Conservation (phyloP, 257 asterid species). For the Nicotiana sylvestris region DNA sequence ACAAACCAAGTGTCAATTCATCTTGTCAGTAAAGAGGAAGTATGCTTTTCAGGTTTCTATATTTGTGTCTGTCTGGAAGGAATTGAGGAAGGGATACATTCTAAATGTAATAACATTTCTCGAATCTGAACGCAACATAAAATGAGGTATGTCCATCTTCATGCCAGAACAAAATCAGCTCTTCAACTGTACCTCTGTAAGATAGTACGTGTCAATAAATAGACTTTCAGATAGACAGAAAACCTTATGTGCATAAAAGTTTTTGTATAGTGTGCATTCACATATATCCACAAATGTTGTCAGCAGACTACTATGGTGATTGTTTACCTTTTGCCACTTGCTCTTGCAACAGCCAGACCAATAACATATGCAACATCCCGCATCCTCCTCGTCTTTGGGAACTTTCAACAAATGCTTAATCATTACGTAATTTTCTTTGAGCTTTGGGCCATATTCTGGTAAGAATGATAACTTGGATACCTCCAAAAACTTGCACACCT, state of each 20-base stretch:
- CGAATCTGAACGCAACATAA: neutral
- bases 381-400: slow-evolving; percentile 47
- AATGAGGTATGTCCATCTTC: neutral
- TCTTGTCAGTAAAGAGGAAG: neutral
- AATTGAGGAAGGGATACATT: slow-evolving; percentile 1
- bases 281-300: neutral
- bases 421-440: slow-evolving; percentile 88
- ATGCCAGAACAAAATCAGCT: neutral
- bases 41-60: neutral
- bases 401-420: slow-evolving; percentile 54
- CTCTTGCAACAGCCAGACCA: slow-evolving; percentile 65
- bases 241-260: neutral
- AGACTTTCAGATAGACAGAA: slow-evolving; percentile 7
- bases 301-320: neutral
- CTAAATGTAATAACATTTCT: neutral
- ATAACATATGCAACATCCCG: slow-evolving; percentile 49
- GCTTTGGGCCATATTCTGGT: slow-evolving; percentile 83
- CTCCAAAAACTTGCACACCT: slow-evolving; percentile 98
- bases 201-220: neutral
- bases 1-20: neutral
- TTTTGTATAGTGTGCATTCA: neutral
- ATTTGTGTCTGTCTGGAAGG: neutral
- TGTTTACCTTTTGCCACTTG: slow-evolving; percentile 76
- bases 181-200: neutral
- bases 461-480: slow-evolving; percentile 88